Evolutionary conservation across 2,329 filamentous ascomycete species (phyloP).

Genomic region (Diplodia intermedia): DNA sequence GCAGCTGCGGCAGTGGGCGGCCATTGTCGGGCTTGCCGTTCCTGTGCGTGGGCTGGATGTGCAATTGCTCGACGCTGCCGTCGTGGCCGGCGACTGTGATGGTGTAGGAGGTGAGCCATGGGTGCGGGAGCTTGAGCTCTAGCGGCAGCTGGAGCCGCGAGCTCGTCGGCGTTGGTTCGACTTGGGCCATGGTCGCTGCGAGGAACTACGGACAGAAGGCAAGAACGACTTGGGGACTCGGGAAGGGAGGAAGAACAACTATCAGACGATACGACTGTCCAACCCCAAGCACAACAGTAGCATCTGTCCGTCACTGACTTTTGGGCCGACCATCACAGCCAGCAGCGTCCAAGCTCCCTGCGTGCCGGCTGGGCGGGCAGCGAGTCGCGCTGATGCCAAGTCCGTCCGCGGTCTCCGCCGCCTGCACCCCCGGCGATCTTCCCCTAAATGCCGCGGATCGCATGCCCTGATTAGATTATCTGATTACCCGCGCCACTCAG

Average conservation of each 20-base stretch:
- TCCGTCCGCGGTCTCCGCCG: neutral
- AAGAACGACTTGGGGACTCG: too few species aligned
- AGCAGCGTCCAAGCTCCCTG: neutral
- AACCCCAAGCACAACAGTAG: neutral
- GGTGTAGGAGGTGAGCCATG: conserved; percentile 46
- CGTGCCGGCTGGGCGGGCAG: neutral
- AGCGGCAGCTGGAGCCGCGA: conserved; percentile 15
- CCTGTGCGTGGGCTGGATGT: neutral
- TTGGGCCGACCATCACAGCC: neutral
- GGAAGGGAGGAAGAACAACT: neutral
- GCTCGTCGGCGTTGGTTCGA: neutral
- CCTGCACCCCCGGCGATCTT: conserved; percentile 1
- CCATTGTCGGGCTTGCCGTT: conserved; percentile 26
- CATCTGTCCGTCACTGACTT: neutral
- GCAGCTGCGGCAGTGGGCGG: conserved; percentile 41
- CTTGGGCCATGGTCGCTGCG: neutral
- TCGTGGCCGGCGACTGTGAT: conserved; percentile 4
- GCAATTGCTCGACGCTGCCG: neutral
- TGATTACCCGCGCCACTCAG: conserved; percentile 4
- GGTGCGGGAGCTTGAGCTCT: conserved; percentile 39
- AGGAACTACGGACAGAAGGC: neutral
- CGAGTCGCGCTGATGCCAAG: too few species aligned
- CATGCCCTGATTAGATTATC: conserved; percentile 24
- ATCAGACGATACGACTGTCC: neutral
- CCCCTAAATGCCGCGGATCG: conserved; percentile 19